Evolutionary conservation across 2,329 filamentous ascomycete species (phyloP).

Genomic region (Verticillium longisporum): DNA sequence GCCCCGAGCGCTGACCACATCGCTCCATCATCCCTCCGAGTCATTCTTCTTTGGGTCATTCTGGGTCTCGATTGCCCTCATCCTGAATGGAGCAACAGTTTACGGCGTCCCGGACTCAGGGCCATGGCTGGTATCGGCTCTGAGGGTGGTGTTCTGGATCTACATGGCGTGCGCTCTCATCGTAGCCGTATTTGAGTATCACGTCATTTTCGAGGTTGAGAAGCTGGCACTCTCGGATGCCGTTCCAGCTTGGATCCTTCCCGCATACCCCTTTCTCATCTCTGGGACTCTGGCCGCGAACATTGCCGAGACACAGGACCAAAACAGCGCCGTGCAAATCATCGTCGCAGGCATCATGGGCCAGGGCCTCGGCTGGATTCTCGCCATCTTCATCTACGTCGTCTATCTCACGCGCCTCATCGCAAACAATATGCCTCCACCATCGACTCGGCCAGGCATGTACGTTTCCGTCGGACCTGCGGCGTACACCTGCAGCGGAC

Average conservation of each 20-base stretch:
- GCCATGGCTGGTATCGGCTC: slow-evolving; percentile 37
- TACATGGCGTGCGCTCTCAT: slow-evolving; percentile 30
- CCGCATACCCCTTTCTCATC: slow-evolving; percentile 48
- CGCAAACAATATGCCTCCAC: slow-evolving; percentile 38
- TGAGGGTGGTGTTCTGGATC: slow-evolving; percentile 42
- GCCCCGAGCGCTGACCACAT: slow-evolving; percentile 51
- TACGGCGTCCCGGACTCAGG: slow-evolving; percentile 45
- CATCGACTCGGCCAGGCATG: slow-evolving; percentile 43
- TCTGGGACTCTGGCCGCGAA: slow-evolving; percentile 43
- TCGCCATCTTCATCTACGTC: slow-evolving; percentile 45
- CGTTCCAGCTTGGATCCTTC: slow-evolving; percentile 48
- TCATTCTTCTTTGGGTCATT: slow-evolving; percentile 55
- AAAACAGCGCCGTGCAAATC: slow-evolving; percentile 38
- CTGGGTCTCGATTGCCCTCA: slow-evolving; percentile 55
- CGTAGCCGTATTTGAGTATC: slow-evolving; percentile 20
- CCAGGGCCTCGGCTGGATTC: slow-evolving; percentile 45
- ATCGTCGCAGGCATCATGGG: slow-evolving; percentile 42
- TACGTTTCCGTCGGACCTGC: slow-evolving; percentile 48
- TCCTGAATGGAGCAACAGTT: slow-evolving; percentile 56
- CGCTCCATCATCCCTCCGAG: slow-evolving; percentile 58
- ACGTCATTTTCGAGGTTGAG: slow-evolving; percentile 21
- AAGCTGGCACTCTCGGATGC: slow-evolving; percentile 39
- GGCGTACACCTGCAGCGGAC: slow-evolving; percentile 33
- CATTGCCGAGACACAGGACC: slow-evolving; percentile 38
- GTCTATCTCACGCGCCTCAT: slow-evolving; percentile 44